These are phyloP conservation scores for Xylaria intraflava DNA, from an alignment of 495 filamentous ascomycete genomes.

Conservation along the genomic window DNA sequence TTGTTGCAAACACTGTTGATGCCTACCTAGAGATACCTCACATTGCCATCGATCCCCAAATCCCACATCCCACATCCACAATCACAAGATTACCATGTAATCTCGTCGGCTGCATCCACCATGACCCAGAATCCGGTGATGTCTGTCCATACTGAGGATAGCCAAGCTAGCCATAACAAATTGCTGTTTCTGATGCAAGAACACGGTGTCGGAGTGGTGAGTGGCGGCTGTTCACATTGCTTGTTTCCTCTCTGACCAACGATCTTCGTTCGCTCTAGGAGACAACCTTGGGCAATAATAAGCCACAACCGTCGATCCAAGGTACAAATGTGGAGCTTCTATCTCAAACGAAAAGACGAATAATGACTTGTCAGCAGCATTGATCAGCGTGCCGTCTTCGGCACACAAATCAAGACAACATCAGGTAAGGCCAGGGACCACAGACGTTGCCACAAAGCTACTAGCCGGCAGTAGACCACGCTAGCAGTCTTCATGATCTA, in stretches of 20 bases:
- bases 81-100: constrained; percentile 14
- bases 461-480: background rate
- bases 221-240: constrained; percentile 12
- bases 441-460: background rate
- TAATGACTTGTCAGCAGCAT: background rate
- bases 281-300: background rate
- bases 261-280: background rate
- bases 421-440: constrained; percentile 2
- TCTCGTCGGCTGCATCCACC: background rate
- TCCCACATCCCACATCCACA: background rate
- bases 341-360: background rate
- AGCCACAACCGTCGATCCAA: background rate
- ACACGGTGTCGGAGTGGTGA: constrained; percentile 24
- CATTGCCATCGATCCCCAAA: background rate
- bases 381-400: background rate
- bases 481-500: background rate
- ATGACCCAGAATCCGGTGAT: constrained; percentile 18
- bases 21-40: background rate
- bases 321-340: background rate
- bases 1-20: background rate
- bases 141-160: constrained; percentile 13
- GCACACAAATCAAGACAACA: background rate
- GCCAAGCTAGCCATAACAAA: constrained; percentile 23
- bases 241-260: constrained; percentile 4
- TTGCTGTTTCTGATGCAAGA: constrained; percentile 15